These are phyloP conservation scores for Talaromyces pinophilus DNA, from an alignment of 2,329 filamentous ascomycete genomes.

Conservation along the genomic window DNA sequence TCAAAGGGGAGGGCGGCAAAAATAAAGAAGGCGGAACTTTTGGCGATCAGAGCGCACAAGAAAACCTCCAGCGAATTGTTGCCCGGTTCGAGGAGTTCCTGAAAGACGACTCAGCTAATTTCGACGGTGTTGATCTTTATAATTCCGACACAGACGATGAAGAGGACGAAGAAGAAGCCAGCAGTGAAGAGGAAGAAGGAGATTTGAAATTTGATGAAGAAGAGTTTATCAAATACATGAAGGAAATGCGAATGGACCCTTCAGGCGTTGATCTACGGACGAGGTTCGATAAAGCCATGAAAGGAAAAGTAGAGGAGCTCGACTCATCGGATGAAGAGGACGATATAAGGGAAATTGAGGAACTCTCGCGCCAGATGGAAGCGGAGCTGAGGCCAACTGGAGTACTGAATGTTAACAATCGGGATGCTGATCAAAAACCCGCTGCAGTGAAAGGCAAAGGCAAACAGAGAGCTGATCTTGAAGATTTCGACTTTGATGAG, in stretches of 20 bases:
- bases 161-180: slow-evolving; percentile 56
- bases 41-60: slow-evolving; percentile 48
- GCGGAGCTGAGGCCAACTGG: slow-evolving; percentile 50
- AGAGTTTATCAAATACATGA: slow-evolving; percentile 75
- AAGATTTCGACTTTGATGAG: slow-evolving; percentile 26
- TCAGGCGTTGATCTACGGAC: slow-evolving; percentile 37
- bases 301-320: slow-evolving; percentile 48
- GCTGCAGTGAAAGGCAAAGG: slow-evolving; percentile 27
- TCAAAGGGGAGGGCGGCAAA: slow-evolving; percentile 57
- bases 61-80: slow-evolving; percentile 82
- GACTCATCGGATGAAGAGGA: slow-evolving; percentile 53
- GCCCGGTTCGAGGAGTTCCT: slow-evolving; percentile 90
- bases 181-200: slow-evolving; percentile 67
- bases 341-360: slow-evolving; percentile 60
- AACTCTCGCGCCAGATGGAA: slow-evolving; percentile 50
- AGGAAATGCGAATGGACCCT: slow-evolving; percentile 80
- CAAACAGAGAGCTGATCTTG: slow-evolving; percentile 28
- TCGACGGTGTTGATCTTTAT: slow-evolving; percentile 72
- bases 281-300: slow-evolving; percentile 28
- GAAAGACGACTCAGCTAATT: slow-evolving; percentile 77
- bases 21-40: slow-evolving; percentile 42
- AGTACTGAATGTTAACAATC: slow-evolving; percentile 43
- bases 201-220: slow-evolving; percentile 80
- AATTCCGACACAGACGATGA: slow-evolving; percentile 56
- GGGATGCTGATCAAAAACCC: slow-evolving; percentile 27